Conservation (phyloP, 2,329 filamentous ascomycete genomes). For the Trichophyton simii region DNA sequence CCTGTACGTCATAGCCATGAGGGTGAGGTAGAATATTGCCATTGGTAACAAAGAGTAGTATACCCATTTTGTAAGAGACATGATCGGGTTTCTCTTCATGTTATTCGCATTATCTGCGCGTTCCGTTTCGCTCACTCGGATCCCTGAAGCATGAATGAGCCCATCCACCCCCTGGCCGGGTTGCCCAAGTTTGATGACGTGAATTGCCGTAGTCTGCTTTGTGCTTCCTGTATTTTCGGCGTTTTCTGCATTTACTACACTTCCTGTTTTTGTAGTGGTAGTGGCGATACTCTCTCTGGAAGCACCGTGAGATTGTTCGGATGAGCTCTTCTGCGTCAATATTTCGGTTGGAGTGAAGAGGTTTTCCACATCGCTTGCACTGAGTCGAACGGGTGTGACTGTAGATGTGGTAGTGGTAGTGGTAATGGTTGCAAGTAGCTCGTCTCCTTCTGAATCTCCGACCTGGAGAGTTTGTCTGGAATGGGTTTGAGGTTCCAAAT, state of each 20-base stretch:
- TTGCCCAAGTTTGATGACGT: neutral
- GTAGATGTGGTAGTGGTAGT: constrained; percentile 21
- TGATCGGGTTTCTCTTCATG: neutral
- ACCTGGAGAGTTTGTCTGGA: neutral
- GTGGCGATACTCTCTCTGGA: neutral
- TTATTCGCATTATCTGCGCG: neutral
- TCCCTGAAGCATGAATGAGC: neutral
- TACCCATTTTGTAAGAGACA: neutral
- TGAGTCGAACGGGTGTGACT: neutral
- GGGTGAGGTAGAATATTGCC: neutral
- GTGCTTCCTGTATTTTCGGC: neutral
- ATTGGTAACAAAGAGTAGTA: neutral
- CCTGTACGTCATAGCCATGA: neutral
- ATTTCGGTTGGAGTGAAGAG: neutral
- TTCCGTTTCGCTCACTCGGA: neutral
- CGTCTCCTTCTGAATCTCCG: neutral
- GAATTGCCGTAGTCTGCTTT: neutral
- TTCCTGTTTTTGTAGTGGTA: neutral
- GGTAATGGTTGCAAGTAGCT: constrained; percentile 23
- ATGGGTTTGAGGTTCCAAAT: neutral
- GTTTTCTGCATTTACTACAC: neutral
- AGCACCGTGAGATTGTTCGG: neutral
- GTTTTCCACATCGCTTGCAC: neutral
- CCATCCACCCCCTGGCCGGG: neutral
- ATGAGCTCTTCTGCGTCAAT: neutral